These are phyloP conservation scores for Cryptococcus hybrid DNA, from an alignment of 1,284 basidiomycete genomes.

Conservation along the genomic window DNA sequence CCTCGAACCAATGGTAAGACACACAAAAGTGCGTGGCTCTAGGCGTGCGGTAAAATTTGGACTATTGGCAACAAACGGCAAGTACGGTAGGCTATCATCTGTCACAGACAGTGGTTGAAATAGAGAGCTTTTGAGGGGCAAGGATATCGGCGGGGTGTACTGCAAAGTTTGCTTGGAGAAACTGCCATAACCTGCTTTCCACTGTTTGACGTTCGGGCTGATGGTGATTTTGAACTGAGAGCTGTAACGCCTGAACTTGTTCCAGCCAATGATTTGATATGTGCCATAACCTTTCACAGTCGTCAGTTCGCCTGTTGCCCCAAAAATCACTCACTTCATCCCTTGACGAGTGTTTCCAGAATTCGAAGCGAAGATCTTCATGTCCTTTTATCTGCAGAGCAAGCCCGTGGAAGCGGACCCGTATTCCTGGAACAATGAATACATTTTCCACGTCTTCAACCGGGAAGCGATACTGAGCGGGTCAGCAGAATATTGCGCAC, in stretches of 20 bases:
- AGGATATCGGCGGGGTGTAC: slow-evolving; percentile 35
- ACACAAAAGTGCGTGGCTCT: slow-evolving; percentile 51
- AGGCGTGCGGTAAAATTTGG: slow-evolving; percentile 21
- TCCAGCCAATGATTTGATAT: slow-evolving; percentile 5
- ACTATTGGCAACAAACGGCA: slow-evolving; percentile 48
- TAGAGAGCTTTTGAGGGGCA: slow-evolving; percentile 17
- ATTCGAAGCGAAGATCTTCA: slow-evolving; percentile 57
- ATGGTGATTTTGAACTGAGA: too few relatives aligned
- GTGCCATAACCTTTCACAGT: slow-evolving; percentile 14
- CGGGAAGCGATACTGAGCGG: slow-evolving; percentile 58
- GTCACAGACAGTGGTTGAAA: slow-evolving; percentile 25
- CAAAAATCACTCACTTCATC: slow-evolving; percentile 50
- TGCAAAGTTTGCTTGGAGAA: neutral
- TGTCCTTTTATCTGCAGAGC: slow-evolving; percentile 57
- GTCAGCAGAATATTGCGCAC: slow-evolving; percentile 15
- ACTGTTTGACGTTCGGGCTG: too few relatives aligned
- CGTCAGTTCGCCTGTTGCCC: neutral
- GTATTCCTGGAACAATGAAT: slow-evolving; percentile 42
- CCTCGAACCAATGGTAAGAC: slow-evolving; percentile 54
- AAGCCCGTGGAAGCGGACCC: slow-evolving; percentile 54
- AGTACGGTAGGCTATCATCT: slow-evolving; percentile 37
- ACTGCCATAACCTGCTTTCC: neutral
- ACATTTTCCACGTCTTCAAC: slow-evolving; percentile 54
- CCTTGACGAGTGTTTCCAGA: slow-evolving; percentile 52
- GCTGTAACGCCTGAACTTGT: neutral